Conservation (phyloP, 1,284 basidiomycete genomes). For the Rhodotorula sp. region DNA sequence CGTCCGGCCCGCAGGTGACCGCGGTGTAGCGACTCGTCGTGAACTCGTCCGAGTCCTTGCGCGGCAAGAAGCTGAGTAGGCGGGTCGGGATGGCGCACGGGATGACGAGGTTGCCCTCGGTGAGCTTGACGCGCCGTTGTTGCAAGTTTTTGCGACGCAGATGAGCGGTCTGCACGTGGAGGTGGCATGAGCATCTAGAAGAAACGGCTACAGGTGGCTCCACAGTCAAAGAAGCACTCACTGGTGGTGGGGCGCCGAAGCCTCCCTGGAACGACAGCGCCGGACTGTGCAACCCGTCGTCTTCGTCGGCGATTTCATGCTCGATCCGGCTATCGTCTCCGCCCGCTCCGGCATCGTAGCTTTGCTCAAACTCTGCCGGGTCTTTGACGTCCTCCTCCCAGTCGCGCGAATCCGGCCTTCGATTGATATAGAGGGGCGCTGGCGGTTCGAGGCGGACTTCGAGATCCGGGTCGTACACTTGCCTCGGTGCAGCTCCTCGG, state of each 20-base stretch:
- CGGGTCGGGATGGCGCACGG: slow-evolving; percentile 80
- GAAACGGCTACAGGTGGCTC: too few relatives aligned
- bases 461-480: slow-evolving; percentile 18
- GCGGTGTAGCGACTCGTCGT: slow-evolving; percentile 70
- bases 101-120: slow-evolving; percentile 81
- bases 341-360: slow-evolving; percentile 23
- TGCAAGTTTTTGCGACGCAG: slow-evolving; percentile 46
- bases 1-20: slow-evolving; percentile 89
- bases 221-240: not conserved
- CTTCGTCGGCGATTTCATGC: not conserved
- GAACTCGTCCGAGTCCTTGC: slow-evolving; percentile 78
- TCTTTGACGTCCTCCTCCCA: slow-evolving; percentile 26
- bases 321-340: slow-evolving; percentile 3
- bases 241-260: slow-evolving; percentile 36
- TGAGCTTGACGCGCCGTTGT: slow-evolving; percentile 53
- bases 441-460: slow-evolving; percentile 12
- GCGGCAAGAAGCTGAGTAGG: slow-evolving; percentile 67
- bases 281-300: slow-evolving; percentile 18
- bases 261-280: slow-evolving; percentile 32
- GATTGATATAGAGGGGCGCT: not conserved
- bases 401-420: not conserved
- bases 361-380: slow-evolving; percentile 29
- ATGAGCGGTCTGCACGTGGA: slow-evolving; percentile 28
- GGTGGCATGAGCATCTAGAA: too few relatives aligned
- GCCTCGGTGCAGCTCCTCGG: not conserved